phyloP scores from a whole-genome alignment of 768 basidiomycete genomes.

The Lactarius pseudohatsudake region DNA sequence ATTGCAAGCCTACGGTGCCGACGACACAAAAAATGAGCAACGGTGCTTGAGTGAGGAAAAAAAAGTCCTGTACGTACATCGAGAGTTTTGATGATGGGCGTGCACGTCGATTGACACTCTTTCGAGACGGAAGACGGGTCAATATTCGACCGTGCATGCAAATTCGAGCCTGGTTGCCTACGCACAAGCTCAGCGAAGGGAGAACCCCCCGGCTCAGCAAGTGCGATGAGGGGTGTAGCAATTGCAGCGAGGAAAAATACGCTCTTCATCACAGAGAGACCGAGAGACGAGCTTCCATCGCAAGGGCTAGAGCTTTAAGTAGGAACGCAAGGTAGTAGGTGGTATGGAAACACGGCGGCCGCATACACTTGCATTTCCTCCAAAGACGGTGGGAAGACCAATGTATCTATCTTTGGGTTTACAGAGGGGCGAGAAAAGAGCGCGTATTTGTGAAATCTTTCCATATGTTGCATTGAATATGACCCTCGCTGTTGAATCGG shows the following conservation, averaged over 20 bases:
- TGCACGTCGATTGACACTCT: conserved; percentile 12
- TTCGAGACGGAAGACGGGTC: background rate
- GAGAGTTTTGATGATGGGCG: conserved; percentile 6
- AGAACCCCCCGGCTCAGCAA: background rate
- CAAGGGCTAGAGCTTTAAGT: background rate
- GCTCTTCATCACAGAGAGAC: conserved; percentile 1
- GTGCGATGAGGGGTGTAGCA: background rate
- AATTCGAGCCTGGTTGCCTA: background rate
- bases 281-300: background rate
- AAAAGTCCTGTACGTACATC: background rate
- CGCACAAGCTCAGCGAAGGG: background rate
- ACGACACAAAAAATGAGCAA: background rate
- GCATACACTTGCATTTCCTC: background rate
- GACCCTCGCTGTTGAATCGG: background rate
- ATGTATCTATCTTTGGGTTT: background rate
- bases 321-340: background rate
- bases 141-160: conserved; percentile 1
- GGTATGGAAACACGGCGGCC: background rate
- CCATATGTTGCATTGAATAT: background rate
- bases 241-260: background rate
- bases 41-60: background rate
- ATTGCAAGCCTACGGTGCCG: background rate
- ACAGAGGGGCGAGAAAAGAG: background rate
- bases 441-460: background rate
- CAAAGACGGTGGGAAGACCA: background rate